Base-by-base conservation (phyloP, 1,139 yeast species). In the Lodderomyces parapsilosis region DNA sequence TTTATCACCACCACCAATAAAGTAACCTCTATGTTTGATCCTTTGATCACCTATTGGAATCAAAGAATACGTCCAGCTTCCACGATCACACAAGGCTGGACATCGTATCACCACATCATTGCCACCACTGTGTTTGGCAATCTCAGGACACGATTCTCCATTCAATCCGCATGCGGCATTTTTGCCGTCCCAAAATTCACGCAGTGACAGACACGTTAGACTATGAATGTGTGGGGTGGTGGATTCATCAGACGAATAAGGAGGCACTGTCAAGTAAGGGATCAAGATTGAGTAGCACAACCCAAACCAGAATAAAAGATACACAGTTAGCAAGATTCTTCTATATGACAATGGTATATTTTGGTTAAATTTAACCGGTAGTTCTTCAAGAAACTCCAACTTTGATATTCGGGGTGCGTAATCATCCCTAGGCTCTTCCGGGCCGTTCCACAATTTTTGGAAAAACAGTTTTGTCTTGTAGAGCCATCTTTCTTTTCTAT, bases 81-180 rank as follows among this genome's bases (percentile, higher is more conserved):
- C 86, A 37, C 86, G 68, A 51, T 83, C 88, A 63, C 98, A 91
- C 32, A 90, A 69, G 0, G 97, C 96, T 0, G 97, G 96, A 62
- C 98, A 91, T 52, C 90, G 71, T 55, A 91, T 75, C 9, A 76
- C 62, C 17, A 84, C 70, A 36, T 82, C 83, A 10, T 32, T 35
- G 9, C 36, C 40, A 9, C 40, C 39, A 9, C 20, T 19, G 6
- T 40, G 41, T 2, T 39, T 40, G n/a, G 27, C 18, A 28, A 48
- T 39, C 2, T 57, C 58, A 8, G 80, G 78, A 63, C 97, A 91
- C 6, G 65, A 52, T 17, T 67, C 63, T 1, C 83, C 96, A 53
- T 84, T 68, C 7, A 85, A 53, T 0, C 97, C 97, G 68, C 98
- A 91, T 1, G 68, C 74, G 3, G 78, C 82, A 55, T 87, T 86